phyloP scores from a whole-genome alignment of 2,329 filamentous ascomycete species.

The Fusarium vanettenii region DNA sequence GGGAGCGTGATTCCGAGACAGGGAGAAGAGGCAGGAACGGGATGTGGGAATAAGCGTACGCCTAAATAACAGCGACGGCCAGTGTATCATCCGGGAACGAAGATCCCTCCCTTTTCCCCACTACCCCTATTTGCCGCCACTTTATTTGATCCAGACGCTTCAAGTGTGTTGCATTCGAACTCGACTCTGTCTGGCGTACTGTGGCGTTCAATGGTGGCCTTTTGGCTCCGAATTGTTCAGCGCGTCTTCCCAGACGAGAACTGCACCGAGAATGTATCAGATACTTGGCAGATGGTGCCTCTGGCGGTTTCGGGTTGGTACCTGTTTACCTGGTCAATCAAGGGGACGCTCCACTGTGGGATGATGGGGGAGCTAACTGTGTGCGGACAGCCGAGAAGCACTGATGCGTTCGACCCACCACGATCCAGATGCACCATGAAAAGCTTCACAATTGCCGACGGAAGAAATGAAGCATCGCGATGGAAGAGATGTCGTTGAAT shows the following conservation, averaged over 20 bases:
- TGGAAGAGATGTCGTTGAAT: background rate
- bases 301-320: background rate
- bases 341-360: background rate
- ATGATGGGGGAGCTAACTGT: background rate
- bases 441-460: background rate
- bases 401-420: background rate
- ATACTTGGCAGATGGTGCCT: background rate
- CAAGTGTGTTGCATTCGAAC: background rate
- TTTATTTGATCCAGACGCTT: conserved; percentile 18
- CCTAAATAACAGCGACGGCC: background rate
- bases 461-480: background rate
- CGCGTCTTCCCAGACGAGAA: background rate
- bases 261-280: background rate
- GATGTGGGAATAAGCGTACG: background rate
- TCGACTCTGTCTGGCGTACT: background rate
- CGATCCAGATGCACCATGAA: background rate
- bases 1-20: background rate
- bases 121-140: conserved; percentile 25
- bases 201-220: background rate
- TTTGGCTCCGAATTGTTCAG: background rate
- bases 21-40: background rate
- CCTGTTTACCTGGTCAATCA: background rate
- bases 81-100: background rate
- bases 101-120: conserved; percentile 19
- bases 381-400: background rate